Percentiles rank a stretch among this genome's conserved stretches.
These are phyloP conservation scores for Fraxinus anomala DNA, from an alignment of 257 asterid species.

Conservation along the genomic window DNA sequence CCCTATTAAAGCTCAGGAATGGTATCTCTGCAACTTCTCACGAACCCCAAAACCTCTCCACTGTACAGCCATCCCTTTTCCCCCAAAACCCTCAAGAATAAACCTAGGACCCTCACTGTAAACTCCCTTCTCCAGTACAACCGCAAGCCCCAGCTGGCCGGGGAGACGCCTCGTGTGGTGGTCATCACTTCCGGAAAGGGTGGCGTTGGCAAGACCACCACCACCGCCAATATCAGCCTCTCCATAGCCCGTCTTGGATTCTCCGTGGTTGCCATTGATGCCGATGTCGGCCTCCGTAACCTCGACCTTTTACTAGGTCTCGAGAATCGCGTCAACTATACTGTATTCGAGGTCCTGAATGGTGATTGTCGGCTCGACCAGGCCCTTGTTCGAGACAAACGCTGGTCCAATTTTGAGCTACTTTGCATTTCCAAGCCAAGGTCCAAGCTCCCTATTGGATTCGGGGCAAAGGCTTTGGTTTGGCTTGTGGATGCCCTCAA, in stretches of 20 bases:
- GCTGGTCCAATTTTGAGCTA: conserved; percentile 94
- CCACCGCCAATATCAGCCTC: conserved; percentile 94
- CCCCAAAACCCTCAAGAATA: conserved; percentile 34
- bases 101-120: conserved; percentile 47
- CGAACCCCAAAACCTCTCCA: conserved; percentile 45
- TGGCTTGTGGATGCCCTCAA: conserved; percentile 94
- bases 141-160: conserved; percentile 95
- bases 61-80: conserved; percentile 37
- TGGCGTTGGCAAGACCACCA: conserved; percentile 96
- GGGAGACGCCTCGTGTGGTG: conserved; percentile 86
- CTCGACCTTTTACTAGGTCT: conserved; percentile 93
- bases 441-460: conserved; percentile 84
- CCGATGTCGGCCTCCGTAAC: conserved; percentile 95
- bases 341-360: conserved; percentile 87
- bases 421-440: conserved; percentile 93
- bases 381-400: conserved; percentile 88
- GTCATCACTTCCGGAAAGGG: conserved; percentile 98
- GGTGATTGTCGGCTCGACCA: conserved; percentile 99
- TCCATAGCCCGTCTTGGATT: conserved; percentile 88
- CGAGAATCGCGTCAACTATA: conserved; percentile 93
- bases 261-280: conserved; percentile 94
- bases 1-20: conserved; percentile 30
- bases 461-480: conserved; percentile 85
- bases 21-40: conserved; percentile 55
- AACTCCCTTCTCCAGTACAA: conserved; percentile 81